phyloP scores from a whole-genome alignment of 768 basidiomycete genomes.

The Dentipellis fragilis region DNA sequence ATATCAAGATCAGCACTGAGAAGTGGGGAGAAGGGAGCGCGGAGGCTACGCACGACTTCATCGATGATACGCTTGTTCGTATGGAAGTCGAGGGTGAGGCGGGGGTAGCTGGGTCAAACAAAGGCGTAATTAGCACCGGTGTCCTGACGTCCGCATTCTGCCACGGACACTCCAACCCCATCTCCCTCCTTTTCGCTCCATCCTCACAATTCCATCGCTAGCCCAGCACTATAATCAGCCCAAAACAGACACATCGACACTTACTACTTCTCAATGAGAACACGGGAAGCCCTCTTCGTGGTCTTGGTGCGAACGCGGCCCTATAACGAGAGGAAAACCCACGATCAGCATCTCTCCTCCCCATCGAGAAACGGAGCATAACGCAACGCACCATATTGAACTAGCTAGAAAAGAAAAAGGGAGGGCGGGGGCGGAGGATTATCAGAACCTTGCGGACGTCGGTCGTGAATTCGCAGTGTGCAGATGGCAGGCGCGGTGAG shows the following conservation, averaged over 20 bases:
- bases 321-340: conserved; percentile 29
- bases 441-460: conserved; percentile 15
- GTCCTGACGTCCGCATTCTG: background rate
- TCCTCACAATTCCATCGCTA: background rate
- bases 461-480: conserved; percentile 1
- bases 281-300: conserved; percentile 97
- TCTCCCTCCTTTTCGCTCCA: too few species aligned
- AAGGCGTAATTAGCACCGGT: background rate
- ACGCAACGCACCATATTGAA: conserved; percentile 41
- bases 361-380: background rate
- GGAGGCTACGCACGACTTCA: conserved; percentile 60
- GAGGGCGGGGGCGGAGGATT: conserved; percentile 16
- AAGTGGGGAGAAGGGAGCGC: conserved; percentile 19
- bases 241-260: conserved; percentile 20
- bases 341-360: background rate
- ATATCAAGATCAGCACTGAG: background rate
- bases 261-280: conserved; percentile 99
- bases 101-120: conserved; percentile 68
- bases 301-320: conserved; percentile 99
- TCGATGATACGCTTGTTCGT: conserved; percentile 99
- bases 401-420: conserved; percentile 2
- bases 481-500: background rate
- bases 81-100: conserved; percentile 98
- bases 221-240: background rate
- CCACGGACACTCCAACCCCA: background rate